phyloP scores from a whole-genome alignment of 1,139 yeast species.

The Kodamaea derodonti region DNA sequence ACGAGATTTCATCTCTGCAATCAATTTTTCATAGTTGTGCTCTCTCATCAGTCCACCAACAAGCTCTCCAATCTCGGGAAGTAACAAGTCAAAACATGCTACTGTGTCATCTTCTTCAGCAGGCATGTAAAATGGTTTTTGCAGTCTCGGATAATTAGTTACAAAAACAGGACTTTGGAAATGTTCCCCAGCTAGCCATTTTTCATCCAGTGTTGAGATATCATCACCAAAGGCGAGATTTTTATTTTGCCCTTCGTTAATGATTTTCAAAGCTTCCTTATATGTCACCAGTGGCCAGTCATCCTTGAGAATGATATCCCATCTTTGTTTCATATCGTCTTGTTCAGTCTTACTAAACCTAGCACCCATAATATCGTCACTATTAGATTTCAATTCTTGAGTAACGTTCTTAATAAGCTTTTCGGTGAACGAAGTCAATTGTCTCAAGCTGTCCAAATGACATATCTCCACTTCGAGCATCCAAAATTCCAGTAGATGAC shows the following conservation, averaged over 20 bases:
- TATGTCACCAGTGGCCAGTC: constrained; percentile 76
- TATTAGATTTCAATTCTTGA: constrained; percentile 27
- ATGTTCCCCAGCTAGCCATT: constrained; percentile 72
- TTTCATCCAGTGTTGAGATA: constrained; percentile 83
- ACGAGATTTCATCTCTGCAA: constrained; percentile 46
- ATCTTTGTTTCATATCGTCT: constrained; percentile 16
- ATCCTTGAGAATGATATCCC: constrained; percentile 26
- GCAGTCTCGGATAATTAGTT: constrained; percentile 74
- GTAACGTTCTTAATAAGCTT: constrained; percentile 60
- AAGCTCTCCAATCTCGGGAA: constrained; percentile 94
- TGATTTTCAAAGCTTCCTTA: constrained; percentile 58
- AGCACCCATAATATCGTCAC: constrained; percentile 41
- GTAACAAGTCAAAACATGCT: constrained; percentile 82
- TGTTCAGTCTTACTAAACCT: constrained; percentile 34
- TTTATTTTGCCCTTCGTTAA: constrained; percentile 36
- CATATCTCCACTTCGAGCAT: constrained; percentile 93
- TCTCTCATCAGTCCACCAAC: constrained; percentile 95
- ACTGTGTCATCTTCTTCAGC: constrained; percentile 51
- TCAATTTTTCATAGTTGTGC: constrained; percentile 49
- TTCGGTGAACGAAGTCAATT: constrained; percentile 67
- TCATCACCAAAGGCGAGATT: constrained; percentile 63
- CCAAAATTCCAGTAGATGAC: constrained; percentile 96
- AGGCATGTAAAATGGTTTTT: constrained; percentile 91
- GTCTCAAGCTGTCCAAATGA: constrained; percentile 53
- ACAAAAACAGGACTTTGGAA: constrained; percentile 80